Evolutionary conservation across 2,329 filamentous ascomycete genomes (phyloP).

Genomic region (Aureobasidium pullulans): DNA sequence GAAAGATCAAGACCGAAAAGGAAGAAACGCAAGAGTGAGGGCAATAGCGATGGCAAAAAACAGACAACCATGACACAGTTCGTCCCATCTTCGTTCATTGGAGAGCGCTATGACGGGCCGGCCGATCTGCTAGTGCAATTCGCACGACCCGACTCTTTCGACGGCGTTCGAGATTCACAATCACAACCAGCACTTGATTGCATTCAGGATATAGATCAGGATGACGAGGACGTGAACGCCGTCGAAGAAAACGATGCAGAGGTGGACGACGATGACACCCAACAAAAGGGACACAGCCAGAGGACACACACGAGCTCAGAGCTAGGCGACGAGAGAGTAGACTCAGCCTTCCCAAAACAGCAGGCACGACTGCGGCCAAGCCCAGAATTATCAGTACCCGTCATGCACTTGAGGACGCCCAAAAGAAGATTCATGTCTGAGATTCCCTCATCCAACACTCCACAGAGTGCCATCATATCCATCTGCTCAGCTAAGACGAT

Average conservation of each 20-base stretch:
- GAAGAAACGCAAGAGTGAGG: constrained; percentile 14
- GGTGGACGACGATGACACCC: background rate
- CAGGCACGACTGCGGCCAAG: constrained; percentile 11
- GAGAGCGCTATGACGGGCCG: background rate
- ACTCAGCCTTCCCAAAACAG: constrained; percentile 15
- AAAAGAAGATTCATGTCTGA: constrained; percentile 12
- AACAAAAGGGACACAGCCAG: background rate
- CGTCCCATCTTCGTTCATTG: constrained; percentile 5
- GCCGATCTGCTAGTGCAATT: constrained; percentile 4
- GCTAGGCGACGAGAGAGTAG: background rate
- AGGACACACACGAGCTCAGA: background rate
- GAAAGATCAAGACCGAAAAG: background rate
- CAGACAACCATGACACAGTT: constrained; percentile 19
- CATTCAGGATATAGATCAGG: too few species aligned
- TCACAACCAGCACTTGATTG: background rate
- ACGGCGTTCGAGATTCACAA: constrained; percentile 2
- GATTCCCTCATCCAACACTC: constrained; percentile 23
- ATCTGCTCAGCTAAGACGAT: constrained; percentile 12
- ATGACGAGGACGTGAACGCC: background rate
- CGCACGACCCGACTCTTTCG: background rate
- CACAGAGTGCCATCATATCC: constrained; percentile 19
- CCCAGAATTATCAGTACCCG: background rate
- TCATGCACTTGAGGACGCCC: background rate
- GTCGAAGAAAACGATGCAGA: background rate
- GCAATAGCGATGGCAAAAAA: constrained; percentile 3